phyloP scores from a whole-genome alignment of 2,329 filamentous ascomycete species.

The Aspergillus sp. region DNA sequence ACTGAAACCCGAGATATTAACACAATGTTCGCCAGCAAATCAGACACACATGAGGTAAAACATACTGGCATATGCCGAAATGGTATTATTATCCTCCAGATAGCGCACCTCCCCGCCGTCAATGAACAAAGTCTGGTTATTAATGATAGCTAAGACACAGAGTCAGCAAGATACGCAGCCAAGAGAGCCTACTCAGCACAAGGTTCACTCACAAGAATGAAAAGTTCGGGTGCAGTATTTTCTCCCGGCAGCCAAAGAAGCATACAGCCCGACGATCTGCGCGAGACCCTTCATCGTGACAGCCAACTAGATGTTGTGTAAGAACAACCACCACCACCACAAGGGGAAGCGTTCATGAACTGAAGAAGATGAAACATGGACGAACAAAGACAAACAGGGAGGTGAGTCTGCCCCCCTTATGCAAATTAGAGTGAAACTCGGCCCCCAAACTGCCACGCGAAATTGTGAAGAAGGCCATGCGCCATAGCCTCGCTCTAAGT shows the following conservation, averaged over 20 bases:
- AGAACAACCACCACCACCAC: background rate
- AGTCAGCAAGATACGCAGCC: background rate
- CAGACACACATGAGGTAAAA: background rate
- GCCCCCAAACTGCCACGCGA: too few species aligned
- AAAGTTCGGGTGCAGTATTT: constrained; percentile 4
- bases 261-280: background rate
- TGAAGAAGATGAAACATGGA: background rate
- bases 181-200: too few species aligned
- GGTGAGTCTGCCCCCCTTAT: background rate
- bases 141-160: constrained; percentile 1
- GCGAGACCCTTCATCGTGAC: background rate
- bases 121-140: constrained; percentile 11
- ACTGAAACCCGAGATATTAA: background rate
- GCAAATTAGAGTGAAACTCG: too few species aligned
- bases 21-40: background rate
- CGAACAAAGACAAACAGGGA: too few species aligned
- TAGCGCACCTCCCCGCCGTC: constrained; percentile 10
- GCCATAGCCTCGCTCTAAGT: too few species aligned
- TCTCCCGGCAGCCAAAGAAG: background rate
- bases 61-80: constrained; percentile 5
- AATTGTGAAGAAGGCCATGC: too few species aligned
- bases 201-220: background rate
- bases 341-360: background rate
- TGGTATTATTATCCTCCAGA: background rate
- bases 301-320: background rate